A percentile compares a stretch with the other conserved stretches of the same genome.
These are phyloP conservation scores for Candida oleophila DNA, from an alignment of 805 yeast species.

Conservation along the genomic window DNA sequence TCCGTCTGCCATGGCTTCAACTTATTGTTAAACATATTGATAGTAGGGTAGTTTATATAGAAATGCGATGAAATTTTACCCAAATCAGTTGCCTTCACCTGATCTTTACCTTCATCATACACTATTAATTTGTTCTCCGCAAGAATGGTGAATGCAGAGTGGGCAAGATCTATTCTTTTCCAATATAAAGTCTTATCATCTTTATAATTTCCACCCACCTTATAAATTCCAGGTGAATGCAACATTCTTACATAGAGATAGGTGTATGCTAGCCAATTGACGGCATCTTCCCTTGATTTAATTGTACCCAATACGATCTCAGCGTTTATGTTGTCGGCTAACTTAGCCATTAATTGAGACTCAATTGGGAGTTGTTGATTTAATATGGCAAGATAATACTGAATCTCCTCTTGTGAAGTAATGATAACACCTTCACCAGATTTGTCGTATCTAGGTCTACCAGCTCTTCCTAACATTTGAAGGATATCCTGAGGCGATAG, in stretches of 20 bases:
- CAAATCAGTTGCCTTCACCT: constrained; percentile 49
- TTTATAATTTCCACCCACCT: constrained; percentile 64
- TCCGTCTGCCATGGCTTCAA: constrained; percentile 64
- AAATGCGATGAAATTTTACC: constrained; percentile 86
- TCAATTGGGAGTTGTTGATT: constrained; percentile 93
- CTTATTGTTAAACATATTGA: constrained; percentile 61
- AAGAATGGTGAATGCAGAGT: constrained; percentile 69
- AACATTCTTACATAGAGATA: constrained; percentile 80
- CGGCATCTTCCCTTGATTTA: constrained; percentile 59
- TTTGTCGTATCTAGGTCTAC: constrained; percentile 90
- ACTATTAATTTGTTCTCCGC: constrained; percentile 55
- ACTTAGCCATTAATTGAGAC: constrained; percentile 70
- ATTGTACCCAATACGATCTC: constrained; percentile 79
- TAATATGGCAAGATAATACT: constrained; percentile 84
- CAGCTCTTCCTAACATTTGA: constrained; percentile 98
- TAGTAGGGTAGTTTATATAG: constrained; percentile 75
- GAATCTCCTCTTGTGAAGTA: constrained; percentile 81
- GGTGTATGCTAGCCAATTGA: constrained; percentile 76
- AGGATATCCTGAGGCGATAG: constrained; percentile 92
- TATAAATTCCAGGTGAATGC: constrained; percentile 69
- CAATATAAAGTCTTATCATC: constrained; percentile 47
- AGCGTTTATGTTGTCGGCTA: constrained; percentile 81
- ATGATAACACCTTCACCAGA: constrained; percentile 93
- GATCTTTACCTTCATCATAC: constrained; percentile 53
- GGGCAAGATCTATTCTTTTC: constrained; percentile 66